A percentile compares a stretch with the other conserved stretches of the same genome.
phyloP scores from a whole-genome alignment of 257 asterid genomes.

The Fraxinus quadrangulata region DNA sequence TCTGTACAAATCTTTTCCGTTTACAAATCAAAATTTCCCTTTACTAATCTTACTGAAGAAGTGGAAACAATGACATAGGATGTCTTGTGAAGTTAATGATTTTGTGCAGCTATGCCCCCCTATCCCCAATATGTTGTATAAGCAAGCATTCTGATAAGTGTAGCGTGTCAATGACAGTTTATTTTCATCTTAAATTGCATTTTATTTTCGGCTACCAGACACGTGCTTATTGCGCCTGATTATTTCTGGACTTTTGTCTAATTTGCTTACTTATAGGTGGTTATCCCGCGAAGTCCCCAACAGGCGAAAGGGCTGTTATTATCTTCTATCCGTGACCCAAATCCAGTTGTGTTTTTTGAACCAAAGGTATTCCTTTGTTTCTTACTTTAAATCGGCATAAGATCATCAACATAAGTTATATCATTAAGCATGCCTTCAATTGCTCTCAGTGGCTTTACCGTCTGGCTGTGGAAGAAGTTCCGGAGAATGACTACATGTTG shows the following conservation, averaged over 20 bases:
- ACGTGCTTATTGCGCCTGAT: slow-evolving; percentile 11
- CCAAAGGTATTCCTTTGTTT: slow-evolving; percentile 64
- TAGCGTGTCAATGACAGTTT: neutral
- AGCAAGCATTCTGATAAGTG: slow-evolving; percentile 4
- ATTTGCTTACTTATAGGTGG: slow-evolving; percentile 58
- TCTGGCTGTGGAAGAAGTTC: slow-evolving; percentile 95
- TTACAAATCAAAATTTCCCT: neutral
- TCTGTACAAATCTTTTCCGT: neutral
- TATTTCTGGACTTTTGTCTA: slow-evolving; percentile 1
- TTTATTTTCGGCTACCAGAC: slow-evolving; percentile 2
- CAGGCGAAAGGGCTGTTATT: slow-evolving; percentile 91
- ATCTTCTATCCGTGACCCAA: slow-evolving; percentile 87
- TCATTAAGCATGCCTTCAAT: slow-evolving; percentile 14
- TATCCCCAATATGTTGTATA: neutral
- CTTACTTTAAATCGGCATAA: slow-evolving; percentile 14
- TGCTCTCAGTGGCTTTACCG: slow-evolving; percentile 90
- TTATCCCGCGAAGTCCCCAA: slow-evolving; percentile 90
- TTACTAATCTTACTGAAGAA: neutral
- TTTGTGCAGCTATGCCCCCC: neutral
- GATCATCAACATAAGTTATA: slow-evolving; percentile 8
- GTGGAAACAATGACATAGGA: neutral
- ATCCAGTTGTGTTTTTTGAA: slow-evolving; percentile 91
- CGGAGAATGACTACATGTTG: slow-evolving; percentile 80
- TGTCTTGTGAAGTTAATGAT: neutral
- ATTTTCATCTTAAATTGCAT: slow-evolving; percentile 15